Percentiles rank a stretch among this genome's conserved stretches.
These are phyloP conservation scores for Xylaria grammica DNA, from an alignment of 495 filamentous ascomycete species.

Conservation along the genomic window DNA sequence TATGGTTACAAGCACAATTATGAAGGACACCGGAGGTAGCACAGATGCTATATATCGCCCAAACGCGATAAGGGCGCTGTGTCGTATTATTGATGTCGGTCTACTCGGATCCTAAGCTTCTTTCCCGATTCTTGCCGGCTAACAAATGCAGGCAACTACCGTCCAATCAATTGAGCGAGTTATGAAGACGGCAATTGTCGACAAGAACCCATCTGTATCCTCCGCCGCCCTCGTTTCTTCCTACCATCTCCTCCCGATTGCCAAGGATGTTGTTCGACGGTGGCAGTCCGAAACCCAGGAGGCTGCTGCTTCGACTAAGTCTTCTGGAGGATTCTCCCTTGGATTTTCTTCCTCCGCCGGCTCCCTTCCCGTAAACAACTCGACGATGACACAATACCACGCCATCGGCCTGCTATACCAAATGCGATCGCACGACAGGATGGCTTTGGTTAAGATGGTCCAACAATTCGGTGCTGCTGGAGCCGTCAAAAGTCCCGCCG, in stretches of 20 bases:
- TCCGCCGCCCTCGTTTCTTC: constrained; percentile 96
- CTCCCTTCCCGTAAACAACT: constrained; percentile 75
- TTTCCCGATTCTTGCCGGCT: constrained; percentile 17
- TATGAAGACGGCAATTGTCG: constrained; percentile 99
- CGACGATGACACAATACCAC: constrained; percentile 97
- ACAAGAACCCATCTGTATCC: constrained; percentile 97
- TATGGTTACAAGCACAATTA: constrained; percentile 98
- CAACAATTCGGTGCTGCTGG: constrained; percentile 94
- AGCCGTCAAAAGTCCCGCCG: constrained; percentile 92
- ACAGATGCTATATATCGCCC: constrained; percentile 95
- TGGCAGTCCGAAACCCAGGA: constrained; percentile 99
- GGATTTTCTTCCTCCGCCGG: constrained; percentile 80
- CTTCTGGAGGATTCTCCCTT: constrained; percentile 83
- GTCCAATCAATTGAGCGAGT: constrained; percentile 97
- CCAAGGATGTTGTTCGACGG: constrained; percentile 90
- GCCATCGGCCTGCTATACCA: constrained; percentile 97
- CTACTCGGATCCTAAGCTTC: constrained; percentile 6
- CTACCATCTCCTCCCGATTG: constrained; percentile 96
- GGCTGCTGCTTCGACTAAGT: constrained; percentile 87
- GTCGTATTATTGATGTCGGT: constrained; percentile 94
- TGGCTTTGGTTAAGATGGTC: constrained; percentile 99
- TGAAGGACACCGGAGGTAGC: constrained; percentile 98
- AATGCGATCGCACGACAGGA: constrained; percentile 96
- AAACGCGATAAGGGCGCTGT: constrained; percentile 95
- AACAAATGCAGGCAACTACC: constrained; percentile 75